Conservation (phyloP, 2,329 filamentous ascomycete genomes). For the Aspergillus quadricinctus region DNA sequence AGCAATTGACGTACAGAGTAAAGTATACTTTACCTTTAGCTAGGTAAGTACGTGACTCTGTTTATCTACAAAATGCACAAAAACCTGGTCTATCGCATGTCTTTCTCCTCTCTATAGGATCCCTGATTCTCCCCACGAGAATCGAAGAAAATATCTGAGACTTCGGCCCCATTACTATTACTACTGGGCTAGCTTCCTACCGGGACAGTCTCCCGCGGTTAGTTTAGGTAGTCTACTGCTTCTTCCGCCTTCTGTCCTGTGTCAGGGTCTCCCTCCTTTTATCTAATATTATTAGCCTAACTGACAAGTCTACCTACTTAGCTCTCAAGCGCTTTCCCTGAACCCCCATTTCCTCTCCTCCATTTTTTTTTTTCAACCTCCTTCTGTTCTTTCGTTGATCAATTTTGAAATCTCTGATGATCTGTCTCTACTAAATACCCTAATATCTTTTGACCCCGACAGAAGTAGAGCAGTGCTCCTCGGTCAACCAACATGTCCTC, state of each 20-base stretch:
- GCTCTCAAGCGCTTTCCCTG: background rate
- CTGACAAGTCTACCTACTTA: background rate
- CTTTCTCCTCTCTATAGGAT: background rate
- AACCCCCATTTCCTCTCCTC: slow-evolving; percentile 1
- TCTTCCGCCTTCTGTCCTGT: slow-evolving; percentile 7
- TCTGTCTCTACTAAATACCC: background rate
- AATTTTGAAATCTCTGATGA: background rate
- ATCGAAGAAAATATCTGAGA: background rate
- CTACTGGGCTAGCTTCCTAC: background rate
- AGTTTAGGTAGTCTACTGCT: slow-evolving; percentile 6
- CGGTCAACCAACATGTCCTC: slow-evolving; percentile 53
- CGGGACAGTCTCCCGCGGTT: background rate
- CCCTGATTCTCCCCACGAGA: background rate
- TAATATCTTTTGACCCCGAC: slow-evolving; percentile 5
- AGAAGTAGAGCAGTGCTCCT: slow-evolving; percentile 23
- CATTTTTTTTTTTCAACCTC: background rate
- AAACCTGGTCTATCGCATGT: background rate
- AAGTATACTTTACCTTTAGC: too few relatives aligned
- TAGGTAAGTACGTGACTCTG: background rate
- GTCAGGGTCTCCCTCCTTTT: slow-evolving; percentile 7
- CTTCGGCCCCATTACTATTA: background rate
- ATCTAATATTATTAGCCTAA: background rate
- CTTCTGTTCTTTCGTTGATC: background rate
- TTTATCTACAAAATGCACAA: background rate
- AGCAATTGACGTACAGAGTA: background rate